phyloP scores from a whole-genome alignment of 2,329 filamentous ascomycete species.

The Cadophora sp. region DNA sequence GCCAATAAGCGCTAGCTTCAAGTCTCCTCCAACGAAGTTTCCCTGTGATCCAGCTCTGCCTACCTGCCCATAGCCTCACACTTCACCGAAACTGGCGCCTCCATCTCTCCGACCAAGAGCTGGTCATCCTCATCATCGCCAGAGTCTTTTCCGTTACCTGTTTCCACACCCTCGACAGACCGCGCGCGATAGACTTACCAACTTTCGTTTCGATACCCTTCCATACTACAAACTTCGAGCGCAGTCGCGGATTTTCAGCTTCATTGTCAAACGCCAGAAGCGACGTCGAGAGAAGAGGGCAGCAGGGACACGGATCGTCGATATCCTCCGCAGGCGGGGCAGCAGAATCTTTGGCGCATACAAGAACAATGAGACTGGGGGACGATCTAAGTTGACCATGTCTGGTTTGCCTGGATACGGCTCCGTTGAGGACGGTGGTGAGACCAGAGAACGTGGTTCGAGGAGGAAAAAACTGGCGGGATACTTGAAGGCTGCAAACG shows the following conservation, averaged over 20 bases:
- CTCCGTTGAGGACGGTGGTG: constrained; percentile 44
- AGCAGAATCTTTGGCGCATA: constrained; percentile 44
- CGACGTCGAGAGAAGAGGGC: constrained; percentile 54
- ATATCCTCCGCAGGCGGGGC: constrained; percentile 39
- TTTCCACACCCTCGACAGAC: constrained; percentile 69
- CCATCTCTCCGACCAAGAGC: constrained; percentile 34
- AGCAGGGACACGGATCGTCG: constrained; percentile 42
- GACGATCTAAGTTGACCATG: constrained; percentile 39
- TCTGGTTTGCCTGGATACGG: constrained; percentile 44
- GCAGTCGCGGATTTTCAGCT: constrained; percentile 79
- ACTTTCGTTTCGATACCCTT: constrained; percentile 77
- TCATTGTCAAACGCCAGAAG: constrained; percentile 70
- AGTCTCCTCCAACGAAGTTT: background rate
- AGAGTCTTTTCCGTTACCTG: constrained; percentile 67
- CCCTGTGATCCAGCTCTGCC: background rate
- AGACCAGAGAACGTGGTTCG: constrained; percentile 65
- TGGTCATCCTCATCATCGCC: constrained; percentile 49
- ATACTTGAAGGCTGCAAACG: constrained; percentile 74
- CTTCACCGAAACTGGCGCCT: constrained; percentile 40
- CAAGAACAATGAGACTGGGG: constrained; percentile 46
- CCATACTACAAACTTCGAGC: constrained; percentile 73
- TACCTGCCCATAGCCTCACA: constrained; percentile 11
- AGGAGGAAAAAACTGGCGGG: constrained; percentile 79
- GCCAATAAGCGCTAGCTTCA: constrained; percentile 19
- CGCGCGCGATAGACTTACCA: constrained; percentile 69